These are phyloP conservation scores for Fusarium chlamydosporum DNA, from an alignment of 2,329 filamentous ascomycete species.

Conservation along the genomic window DNA sequence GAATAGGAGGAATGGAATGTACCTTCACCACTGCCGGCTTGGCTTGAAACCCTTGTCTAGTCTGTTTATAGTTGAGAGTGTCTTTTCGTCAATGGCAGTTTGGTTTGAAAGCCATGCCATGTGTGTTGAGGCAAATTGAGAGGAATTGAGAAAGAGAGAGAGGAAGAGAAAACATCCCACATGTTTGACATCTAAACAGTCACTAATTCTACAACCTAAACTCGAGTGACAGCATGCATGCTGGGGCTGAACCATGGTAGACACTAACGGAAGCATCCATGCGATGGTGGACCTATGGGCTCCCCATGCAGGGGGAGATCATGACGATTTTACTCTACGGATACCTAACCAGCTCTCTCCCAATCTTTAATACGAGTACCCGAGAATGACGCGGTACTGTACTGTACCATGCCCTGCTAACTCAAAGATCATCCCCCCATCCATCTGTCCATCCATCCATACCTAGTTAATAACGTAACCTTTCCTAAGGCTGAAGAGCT, in stretches of 20 bases:
- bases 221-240: background rate
- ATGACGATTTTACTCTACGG: constrained; percentile 26
- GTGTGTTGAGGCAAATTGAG: background rate
- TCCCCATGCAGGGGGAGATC: constrained; percentile 1
- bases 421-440: constrained; percentile 1
- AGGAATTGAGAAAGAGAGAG: background rate
- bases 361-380: background rate
- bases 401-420: too few species aligned
- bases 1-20: constrained; percentile 5
- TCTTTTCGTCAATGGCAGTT: background rate
- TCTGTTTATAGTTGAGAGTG: too few species aligned
- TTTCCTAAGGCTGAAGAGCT: background rate
- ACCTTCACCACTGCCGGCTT: background rate
- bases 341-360: too few species aligned
- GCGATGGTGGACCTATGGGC: background rate
- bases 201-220: background rate
- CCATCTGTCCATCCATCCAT: background rate
- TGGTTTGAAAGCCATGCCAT: background rate
- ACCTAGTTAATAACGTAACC: background rate
- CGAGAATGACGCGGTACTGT: constrained; percentile 6
- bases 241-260: constrained; percentile 14
- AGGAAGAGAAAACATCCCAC: too few species aligned
- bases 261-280: constrained; percentile 20
- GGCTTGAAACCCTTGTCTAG: background rate
- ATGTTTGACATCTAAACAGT: background rate